A percentile compares a stretch with the other conserved stretches of the same genome.
Evolutionary conservation across 2,329 filamentous ascomycete genomes (phyloP).

Genomic region (Talaromyces albobiverticillius): DNA sequence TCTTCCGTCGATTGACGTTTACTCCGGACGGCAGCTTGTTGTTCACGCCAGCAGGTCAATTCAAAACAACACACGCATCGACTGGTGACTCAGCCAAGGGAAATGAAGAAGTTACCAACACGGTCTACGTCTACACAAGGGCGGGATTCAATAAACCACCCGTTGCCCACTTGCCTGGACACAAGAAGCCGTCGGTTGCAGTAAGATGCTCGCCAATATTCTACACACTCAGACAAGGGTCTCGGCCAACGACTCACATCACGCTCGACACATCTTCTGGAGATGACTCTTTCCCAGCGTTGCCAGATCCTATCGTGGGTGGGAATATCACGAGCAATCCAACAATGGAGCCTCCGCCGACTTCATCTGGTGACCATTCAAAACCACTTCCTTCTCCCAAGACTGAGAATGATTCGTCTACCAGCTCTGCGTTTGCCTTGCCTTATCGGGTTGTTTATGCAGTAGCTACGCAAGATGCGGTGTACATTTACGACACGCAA

Average conservation of each 20-base stretch:
- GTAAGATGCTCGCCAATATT: conserved; percentile 90
- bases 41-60: conserved; percentile 92
- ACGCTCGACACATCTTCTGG: conserved; percentile 89
- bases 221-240: conserved; percentile 72
- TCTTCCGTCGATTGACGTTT: conserved; percentile 91
- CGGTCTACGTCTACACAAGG: conserved; percentile 95
- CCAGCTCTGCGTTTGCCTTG: conserved; percentile 68
- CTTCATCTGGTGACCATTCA: conserved; percentile 46
- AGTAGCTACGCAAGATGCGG: conserved; percentile 93
- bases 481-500: conserved; percentile 94
- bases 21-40: conserved; percentile 92
- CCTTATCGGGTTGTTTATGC: conserved; percentile 95
- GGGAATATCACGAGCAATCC: conserved; percentile 32
- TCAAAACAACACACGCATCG: conserved; percentile 72
- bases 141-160: conserved; percentile 96
- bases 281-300: conserved; percentile 76
- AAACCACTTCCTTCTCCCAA: conserved; percentile 55
- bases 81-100: conserved; percentile 67
- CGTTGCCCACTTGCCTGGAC: conserved; percentile 88
- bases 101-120: conserved; percentile 86
- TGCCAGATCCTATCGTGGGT: conserved; percentile 77
- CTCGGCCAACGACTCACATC: conserved; percentile 76
- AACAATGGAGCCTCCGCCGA: conserved; percentile 75
- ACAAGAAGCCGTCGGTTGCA: conserved; percentile 96
- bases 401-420: conserved; percentile 36